Base-by-base conservation (phyloP, 768 basidiomycete genomes). In the Crepidotus variabilis region DNA sequence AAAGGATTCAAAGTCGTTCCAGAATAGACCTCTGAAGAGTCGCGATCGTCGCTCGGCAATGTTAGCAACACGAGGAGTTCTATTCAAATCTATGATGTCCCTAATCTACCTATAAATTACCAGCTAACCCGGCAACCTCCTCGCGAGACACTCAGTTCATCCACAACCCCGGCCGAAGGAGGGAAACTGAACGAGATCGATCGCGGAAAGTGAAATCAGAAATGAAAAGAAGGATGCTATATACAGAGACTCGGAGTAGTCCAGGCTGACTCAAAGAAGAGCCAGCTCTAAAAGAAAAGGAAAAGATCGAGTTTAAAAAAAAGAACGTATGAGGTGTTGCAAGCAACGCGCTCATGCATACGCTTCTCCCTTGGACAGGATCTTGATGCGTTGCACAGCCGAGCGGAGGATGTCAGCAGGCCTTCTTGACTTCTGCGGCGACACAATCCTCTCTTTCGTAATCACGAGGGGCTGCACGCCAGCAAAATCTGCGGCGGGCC, bases 311-410 rank as follows among this genome's bases (percentile, higher is more conserved):
- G 23, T 28, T 32, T 47, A 49, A 50, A 55, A 50, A 50, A 48
- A 50, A 47, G 54, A 34, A 54, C 53, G 22, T 39, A 21, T n/a
- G 21, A 49, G 47, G 21, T n/a, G 14, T 28, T 57, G 61, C 60
- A 51, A 28, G 56, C 57, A 57, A 55, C 45, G 47, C 32, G 34
- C 55, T 65, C 64, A 68, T 54, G 59, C 63, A 47, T 65, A 62
- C 28, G 59, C 55, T 54, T 60, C 67, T 36, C 63, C 62, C 39
- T 60, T 49, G 32, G 71, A 72, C 45, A 75, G 58, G 24, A 66
- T 71, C 60, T 70, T 74, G 51, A 78, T 57, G 28, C 70, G 74
- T 50, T 69, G 72, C 50, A 77, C 66, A 4, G 75, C 75, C 49
- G 68, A 65, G 48, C 74, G 75, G 60, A 78, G 67, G 28, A 78